phyloP scores from a whole-genome alignment of 176 grass and related monocot genomes.

The Rhynchospora tenuis region DNA sequence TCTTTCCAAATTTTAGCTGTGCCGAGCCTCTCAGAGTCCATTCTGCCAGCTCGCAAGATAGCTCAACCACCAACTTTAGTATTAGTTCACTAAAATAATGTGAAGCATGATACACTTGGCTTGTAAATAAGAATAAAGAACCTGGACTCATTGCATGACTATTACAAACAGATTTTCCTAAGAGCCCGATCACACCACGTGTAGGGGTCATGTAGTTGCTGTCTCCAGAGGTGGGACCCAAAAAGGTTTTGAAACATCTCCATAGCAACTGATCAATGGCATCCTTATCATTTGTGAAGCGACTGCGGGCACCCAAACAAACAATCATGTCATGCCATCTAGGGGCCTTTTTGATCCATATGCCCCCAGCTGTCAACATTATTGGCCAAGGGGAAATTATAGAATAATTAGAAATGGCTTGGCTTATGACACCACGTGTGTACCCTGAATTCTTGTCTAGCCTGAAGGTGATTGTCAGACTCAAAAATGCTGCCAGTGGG shows the following conservation, averaged over 20 bases:
- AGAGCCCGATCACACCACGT: conserved; percentile 39
- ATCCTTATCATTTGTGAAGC: conserved; percentile 41
- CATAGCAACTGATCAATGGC: conserved; percentile 49
- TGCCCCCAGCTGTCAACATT: conserved; percentile 24
- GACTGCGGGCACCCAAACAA: conserved; percentile 24
- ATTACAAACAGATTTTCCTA: conserved; percentile 33
- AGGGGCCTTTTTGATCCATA: conserved; percentile 57
- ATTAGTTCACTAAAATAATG: conserved; percentile 47
- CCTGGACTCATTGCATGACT: conserved; percentile 31
- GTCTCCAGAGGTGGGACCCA: conserved; percentile 27
- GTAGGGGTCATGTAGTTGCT: conserved; percentile 17
- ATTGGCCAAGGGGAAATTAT: conserved; percentile 48
- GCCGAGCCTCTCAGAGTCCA: conserved; percentile 22
- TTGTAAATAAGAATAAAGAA: conserved; percentile 38
- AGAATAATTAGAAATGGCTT: conserved; percentile 51
- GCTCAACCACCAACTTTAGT: conserved; percentile 52
- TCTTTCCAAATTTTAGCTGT: conserved; percentile 38
- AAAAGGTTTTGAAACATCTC: conserved; percentile 63
- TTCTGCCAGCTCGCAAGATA: conserved; percentile 34
- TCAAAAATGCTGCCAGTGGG: conserved; percentile 63
- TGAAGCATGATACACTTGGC: conserved; percentile 34
- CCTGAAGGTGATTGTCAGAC: conserved; percentile 48
- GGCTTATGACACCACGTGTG: conserved; percentile 30
- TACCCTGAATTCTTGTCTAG: conserved; percentile 49
- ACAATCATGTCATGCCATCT: conserved; percentile 63